phyloP scores from a whole-genome alignment of 345 rosid genomes.

The Citrus australasica region DNA sequence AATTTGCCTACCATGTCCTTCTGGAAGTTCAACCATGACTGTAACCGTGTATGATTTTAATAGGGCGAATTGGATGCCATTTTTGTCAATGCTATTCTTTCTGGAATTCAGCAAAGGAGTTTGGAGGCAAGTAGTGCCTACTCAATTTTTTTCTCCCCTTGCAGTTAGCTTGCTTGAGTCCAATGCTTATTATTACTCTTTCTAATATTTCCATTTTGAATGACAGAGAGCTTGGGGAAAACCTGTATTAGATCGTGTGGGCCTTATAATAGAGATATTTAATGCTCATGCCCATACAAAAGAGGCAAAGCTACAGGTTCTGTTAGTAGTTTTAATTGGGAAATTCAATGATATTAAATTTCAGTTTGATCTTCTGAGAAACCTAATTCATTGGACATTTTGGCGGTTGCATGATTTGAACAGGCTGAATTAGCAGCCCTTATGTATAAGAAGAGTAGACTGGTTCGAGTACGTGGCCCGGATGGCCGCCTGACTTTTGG shows the following conservation, averaged over 20 bases:
- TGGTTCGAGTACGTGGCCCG: constrained; percentile 78
- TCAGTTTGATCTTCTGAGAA: background rate
- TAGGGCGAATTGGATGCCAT: constrained; percentile 88
- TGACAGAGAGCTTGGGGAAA: constrained; percentile 67
- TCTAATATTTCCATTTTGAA: background rate
- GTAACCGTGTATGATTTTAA: background rate
- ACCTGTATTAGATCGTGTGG: constrained; percentile 90
- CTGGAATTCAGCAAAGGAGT: constrained; percentile 85
- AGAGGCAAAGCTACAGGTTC: constrained; percentile 95
- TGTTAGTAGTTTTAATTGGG: constrained; percentile 1
- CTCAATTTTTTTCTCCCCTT: background rate
- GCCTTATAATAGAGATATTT: constrained; percentile 91
- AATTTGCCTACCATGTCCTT: background rate
- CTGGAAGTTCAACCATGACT: constrained; percentile 4
- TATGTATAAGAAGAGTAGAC: constrained; percentile 83
- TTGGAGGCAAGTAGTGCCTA: constrained; percentile 63
- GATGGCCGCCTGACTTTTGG: constrained; percentile 80
- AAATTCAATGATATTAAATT: background rate
- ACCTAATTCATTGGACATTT: constrained; percentile 1
- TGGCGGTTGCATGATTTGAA: constrained; percentile 16
- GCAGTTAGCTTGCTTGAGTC: background rate
- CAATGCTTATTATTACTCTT: background rate
- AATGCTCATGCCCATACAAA: constrained; percentile 94
- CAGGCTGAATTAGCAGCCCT: constrained; percentile 94
- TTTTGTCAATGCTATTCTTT: constrained; percentile 67